Evolutionary conservation across 192 early-diverging fungal genomes (phyloP), one percentile per base, ranked within the genome.

Genomic region (Entomortierella beljakovae): DNA sequence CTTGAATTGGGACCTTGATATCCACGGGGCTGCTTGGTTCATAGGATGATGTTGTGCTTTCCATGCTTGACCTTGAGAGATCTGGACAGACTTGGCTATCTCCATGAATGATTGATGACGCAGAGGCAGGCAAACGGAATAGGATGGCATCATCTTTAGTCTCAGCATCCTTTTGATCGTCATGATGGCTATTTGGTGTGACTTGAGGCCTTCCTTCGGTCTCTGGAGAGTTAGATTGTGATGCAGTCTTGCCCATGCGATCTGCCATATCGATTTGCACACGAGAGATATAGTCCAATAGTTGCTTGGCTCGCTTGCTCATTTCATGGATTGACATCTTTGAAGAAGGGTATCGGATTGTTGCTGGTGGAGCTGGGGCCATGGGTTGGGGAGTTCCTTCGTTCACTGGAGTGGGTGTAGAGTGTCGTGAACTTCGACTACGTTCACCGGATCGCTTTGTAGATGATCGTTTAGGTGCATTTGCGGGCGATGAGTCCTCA

Each of bases 221-320:
- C 43, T 69, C 62, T 13, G 42, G 35, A 25, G 73, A 46, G 15
- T 11, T 54, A 1, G 57, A 57, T n/a, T 28, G 25, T 3, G 52
- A 57, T 28, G 38, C 54, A 20, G 31, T 46, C 40, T 61, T 79
- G 50, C 34, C 64, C 61, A 65, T 79, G 3, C 68, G 67, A 15
- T 82, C 71, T 9, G 81, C 87, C 84, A 84, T 81, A 32, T 81
- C 79, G 15, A 85, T 68, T 53, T 87, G 84, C 25, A 85, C 49
- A 8, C 90, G 72, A 32, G 82, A 84, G 29, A 90, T 85, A 64
- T 88, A 91, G 56, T 92, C 91, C 34, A 87, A 59, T 31, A 92
- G 70, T 46, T 89, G 90, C 69, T 91, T 92, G 6, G 88, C 87
- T 18, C 91, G 83, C 63, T 84, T 88, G 38, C 82, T 87, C 91